A percentile compares a stretch with the other conserved stretches of the same genome.
These are phyloP conservation scores for Craterostigma plantagineum DNA, from an alignment of 257 asterid genomes.

Conservation along the genomic window DNA sequence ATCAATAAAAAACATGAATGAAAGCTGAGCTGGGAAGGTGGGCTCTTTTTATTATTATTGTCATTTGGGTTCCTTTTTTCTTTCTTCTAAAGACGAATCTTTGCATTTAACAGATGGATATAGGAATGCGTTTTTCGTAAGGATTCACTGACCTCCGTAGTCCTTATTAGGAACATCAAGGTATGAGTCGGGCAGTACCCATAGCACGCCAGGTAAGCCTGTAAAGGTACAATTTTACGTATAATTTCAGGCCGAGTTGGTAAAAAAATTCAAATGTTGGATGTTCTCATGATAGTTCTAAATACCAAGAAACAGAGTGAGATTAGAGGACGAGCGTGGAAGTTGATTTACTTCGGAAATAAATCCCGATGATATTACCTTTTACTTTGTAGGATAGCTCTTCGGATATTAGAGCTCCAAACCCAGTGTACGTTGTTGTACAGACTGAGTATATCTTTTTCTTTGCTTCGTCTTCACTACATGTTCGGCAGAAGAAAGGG, in stretches of 20 bases:
- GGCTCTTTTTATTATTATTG: too few species aligned
- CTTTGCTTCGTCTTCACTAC: constrained; percentile 95
- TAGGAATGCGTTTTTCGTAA: neutral
- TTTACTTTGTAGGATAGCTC: constrained; percentile 78
- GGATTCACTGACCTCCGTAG: constrained; percentile 4
- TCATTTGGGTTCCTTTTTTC: too few species aligned
- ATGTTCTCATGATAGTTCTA: too few species aligned
- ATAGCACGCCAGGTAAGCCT: constrained; percentile 4
- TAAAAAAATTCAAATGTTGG: too few species aligned
- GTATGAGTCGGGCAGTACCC: constrained; percentile 4
- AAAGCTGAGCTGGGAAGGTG: too few species aligned
- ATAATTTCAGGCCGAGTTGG: too few species aligned
- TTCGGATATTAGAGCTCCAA: constrained; percentile 75
- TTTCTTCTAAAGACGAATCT: neutral
- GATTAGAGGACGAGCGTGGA: too few species aligned
- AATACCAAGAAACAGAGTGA: neutral
- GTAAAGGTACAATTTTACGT: too few species aligned
- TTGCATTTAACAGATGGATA: neutral
- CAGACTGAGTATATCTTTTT: constrained; percentile 85
- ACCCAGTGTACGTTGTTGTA: constrained; percentile 69
- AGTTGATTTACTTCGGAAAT: too few species aligned
- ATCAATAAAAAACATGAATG: too few species aligned
- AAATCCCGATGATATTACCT: constrained; percentile 25
- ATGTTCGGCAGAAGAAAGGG: constrained; percentile 5
- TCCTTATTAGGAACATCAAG: constrained; percentile 6